Percentiles rank a stretch among this genome's conserved stretches.
Evolutionary conservation across 257 asterid genomes (phyloP).

Genomic region (Ilex aquifolium): DNA sequence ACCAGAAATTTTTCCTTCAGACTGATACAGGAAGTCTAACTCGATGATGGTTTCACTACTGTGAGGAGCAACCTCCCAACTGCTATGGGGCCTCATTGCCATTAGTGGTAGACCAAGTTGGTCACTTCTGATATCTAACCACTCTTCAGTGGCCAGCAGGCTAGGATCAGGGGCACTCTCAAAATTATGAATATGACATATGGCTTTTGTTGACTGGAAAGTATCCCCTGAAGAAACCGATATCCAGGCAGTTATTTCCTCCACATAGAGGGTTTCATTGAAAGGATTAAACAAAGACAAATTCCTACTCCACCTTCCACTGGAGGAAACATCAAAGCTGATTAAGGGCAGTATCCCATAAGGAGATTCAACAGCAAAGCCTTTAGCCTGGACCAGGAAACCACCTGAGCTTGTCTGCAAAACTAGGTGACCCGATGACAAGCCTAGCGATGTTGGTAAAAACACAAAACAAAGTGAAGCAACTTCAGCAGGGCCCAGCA

Average conservation of each 20-base stretch:
- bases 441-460: slow-evolving; percentile 54
- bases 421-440: slow-evolving; percentile 57
- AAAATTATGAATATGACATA: slow-evolving; percentile 29
- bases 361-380: slow-evolving; percentile 68
- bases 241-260: slow-evolving; percentile 71
- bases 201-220: slow-evolving; percentile 36
- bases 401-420: slow-evolving; percentile 88
- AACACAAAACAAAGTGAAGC: slow-evolving; percentile 59
- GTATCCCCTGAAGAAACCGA: slow-evolving; percentile 53
- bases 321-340: slow-evolving; percentile 45
- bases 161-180: slow-evolving; percentile 28
- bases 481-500: slow-evolving; percentile 68
- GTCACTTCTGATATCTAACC: slow-evolving; percentile 43
- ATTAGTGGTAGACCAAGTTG: slow-evolving; percentile 40
- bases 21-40: slow-evolving; percentile 49
- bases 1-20: slow-evolving; percentile 51
- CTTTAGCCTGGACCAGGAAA: slow-evolving; percentile 70
- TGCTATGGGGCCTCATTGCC: slow-evolving; percentile 54
- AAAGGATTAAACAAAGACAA: slow-evolving; percentile 76
- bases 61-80: slow-evolving; percentile 71
- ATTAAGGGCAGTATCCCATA: slow-evolving; percentile 44
- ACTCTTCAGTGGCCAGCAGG: slow-evolving; percentile 26
- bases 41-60: slow-evolving; percentile 52
- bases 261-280: slow-evolving; percentile 60
- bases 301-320: slow-evolving; percentile 68